phyloP scores from a whole-genome alignment of 2,329 filamentous ascomycete species.

The Penicillium sclerotiorum region DNA sequence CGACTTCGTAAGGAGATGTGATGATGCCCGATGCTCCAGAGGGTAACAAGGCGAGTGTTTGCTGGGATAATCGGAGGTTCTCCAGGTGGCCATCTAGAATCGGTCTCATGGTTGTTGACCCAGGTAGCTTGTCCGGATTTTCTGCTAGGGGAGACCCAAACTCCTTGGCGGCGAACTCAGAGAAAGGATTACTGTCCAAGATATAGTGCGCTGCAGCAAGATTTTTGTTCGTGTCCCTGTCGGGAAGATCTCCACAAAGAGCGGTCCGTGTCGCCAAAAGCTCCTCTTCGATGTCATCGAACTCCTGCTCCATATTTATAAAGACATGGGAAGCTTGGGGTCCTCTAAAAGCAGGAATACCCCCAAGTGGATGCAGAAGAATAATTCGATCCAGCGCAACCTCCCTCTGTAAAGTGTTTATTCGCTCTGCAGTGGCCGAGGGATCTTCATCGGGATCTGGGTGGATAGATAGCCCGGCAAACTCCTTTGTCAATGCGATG shows the following conservation, averaged over 20 bases:
- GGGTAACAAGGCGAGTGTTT: conserved; percentile 74
- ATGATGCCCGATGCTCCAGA: conserved; percentile 84
- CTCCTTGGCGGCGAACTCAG: conserved; percentile 43
- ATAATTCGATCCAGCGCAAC: conserved; percentile 81
- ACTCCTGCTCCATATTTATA: conserved; percentile 93
- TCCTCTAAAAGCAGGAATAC: conserved; percentile 69
- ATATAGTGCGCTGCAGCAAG: conserved; percentile 20
- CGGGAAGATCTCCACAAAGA: conserved; percentile 6
- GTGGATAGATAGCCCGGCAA: conserved; percentile 66
- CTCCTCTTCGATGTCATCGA: conserved; percentile 66
- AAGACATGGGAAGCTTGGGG: conserved; percentile 73
- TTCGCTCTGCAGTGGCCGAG: conserved; percentile 40
- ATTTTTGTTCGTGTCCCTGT: conserved; percentile 21
- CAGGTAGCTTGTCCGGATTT: conserved; percentile 10
- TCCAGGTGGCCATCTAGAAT: conserved; percentile 57
- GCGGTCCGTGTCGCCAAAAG: conserved; percentile 47
- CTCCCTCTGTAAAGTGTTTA: conserved; percentile 50
- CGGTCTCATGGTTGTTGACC: conserved; percentile 14
- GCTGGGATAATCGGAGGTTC: conserved; percentile 73
- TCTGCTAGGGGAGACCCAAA: conserved; percentile 25
- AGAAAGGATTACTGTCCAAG: conserved; percentile 46
- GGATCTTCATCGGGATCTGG: conserved; percentile 49
- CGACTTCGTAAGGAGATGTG: conserved; percentile 82
- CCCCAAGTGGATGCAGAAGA: conserved; percentile 82
- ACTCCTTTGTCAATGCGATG: conserved; percentile 73